These are phyloP conservation scores for Alternaria gansuensis DNA, from an alignment of 2,329 filamentous ascomycete species.

Conservation along the genomic window DNA sequence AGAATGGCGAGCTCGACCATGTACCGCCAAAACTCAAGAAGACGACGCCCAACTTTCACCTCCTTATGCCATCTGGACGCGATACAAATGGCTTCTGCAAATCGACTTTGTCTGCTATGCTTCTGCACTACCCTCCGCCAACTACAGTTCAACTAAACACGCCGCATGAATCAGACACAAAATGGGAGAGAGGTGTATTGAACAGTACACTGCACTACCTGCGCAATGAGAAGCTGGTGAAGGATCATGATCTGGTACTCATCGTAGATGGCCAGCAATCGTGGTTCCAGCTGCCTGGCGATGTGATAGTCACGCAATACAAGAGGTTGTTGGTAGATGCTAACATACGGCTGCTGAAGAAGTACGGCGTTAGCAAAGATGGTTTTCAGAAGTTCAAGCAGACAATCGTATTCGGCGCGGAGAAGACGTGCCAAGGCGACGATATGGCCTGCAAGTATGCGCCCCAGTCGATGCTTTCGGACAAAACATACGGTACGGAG, in stretches of 20 bases:
- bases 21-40: constrained; percentile 45
- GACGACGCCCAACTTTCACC: constrained; percentile 59
- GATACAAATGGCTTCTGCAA: constrained; percentile 64
- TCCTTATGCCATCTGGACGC: constrained; percentile 62
- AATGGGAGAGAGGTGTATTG: constrained; percentile 58
- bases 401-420: constrained; percentile 64
- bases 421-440: constrained; percentile 62
- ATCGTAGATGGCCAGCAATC: constrained; percentile 71
- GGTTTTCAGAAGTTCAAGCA: constrained; percentile 55
- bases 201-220: constrained; percentile 60
- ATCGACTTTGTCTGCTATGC: constrained; percentile 64
- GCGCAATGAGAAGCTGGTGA: constrained; percentile 57
- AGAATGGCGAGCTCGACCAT: constrained; percentile 42
- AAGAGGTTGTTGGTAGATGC: constrained; percentile 63
- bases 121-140: constrained; percentile 68
- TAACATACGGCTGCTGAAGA: constrained; percentile 61
- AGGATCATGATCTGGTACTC: constrained; percentile 68
- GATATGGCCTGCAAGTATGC: constrained; percentile 64
- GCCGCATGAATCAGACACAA: constrained; percentile 23
- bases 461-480: constrained; percentile 61
- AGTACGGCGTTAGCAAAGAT: constrained; percentile 55
- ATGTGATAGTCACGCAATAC: constrained; percentile 70
- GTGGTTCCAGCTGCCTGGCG: constrained; percentile 71
- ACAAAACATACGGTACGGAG: constrained; percentile 59
- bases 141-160: constrained; percentile 61